Base-by-base conservation (phyloP, 805 yeast species). In the Kuraishia capsulata region DNA sequence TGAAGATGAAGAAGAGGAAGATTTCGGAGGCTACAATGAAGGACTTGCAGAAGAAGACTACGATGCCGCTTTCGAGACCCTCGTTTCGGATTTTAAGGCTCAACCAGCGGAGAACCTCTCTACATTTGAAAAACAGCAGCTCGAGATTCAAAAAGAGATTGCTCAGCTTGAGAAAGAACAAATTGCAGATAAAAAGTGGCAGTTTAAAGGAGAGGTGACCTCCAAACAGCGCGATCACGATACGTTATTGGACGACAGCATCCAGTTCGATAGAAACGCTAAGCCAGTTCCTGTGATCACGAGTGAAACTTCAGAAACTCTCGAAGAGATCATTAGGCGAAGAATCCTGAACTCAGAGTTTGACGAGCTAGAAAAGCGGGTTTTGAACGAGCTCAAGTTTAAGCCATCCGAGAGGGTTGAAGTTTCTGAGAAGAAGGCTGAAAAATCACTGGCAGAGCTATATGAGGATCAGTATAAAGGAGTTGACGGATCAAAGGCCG, bases 211-310 rank as follows among this genome's bases (percentile, higher is more conserved):
- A 61, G 98, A 92, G 61, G 88, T 86, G 2, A 72, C 73, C 41
- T 84, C 88, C 2, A 76, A 72, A 44, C 82, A 81, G 47, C 72
- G 98, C 54, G 95, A 95, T 5, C 66, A 68, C 33, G 96, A 92
- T 62, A 81, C 97, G 1, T 65, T 92, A 30, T 59, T 92, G 41
- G 81, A 79, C 32, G 95, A 84, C 50, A 87, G 73, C 31, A 64
- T 90, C 39, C 94, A 88, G 47, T 92, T 90, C 52, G 98, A 90
- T 50, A 74, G 97, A 52, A 85, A 88, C 5, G 78, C 96, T 6
- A 90, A 90, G 51, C 96, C 98, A 0, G 97, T 88, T 4, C 98
- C 98, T 0, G 88, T 89, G 5, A 85, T 89, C 40, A 92, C 98
- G 1, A 78, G 78, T 49, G 96, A 89, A 46, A 73, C 82, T 9